Percentiles rank a stretch among this genome's conserved stretches.
Evolutionary conservation across 208 protist species (phyloP).

Genomic region (Acanthamoeba lenticulata): DNA sequence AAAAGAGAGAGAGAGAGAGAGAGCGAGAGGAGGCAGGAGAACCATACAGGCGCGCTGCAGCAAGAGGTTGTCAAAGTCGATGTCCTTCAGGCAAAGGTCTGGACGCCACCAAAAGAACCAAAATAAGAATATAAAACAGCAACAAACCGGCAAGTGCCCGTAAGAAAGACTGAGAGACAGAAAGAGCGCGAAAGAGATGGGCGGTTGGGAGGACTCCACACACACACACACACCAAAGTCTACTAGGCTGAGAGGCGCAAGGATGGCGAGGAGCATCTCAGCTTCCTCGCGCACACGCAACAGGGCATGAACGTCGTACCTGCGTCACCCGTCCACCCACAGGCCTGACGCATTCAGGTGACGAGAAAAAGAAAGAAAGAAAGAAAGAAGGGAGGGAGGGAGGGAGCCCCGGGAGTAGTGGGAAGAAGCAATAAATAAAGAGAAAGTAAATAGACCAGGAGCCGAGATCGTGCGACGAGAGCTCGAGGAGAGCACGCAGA

Average conservation of each 20-base stretch:
- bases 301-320: neutral
- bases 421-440: no score
- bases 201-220: neutral
- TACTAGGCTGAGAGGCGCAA: neutral
- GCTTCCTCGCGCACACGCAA: neutral
- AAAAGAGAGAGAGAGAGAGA: neutral
- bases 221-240: neutral
- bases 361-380: neutral
- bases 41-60: neutral
- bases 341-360: no score
- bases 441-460: neutral
- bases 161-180: neutral
- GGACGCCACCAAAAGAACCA: neutral
- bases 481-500: neutral
- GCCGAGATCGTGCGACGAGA: neutral
- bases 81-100: neutral
- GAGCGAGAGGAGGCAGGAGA: neutral
- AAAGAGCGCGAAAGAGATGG: neutral
- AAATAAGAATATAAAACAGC: neutral
- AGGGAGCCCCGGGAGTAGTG: no score
- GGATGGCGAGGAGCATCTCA: neutral
- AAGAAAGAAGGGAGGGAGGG: neutral
- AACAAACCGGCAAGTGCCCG: neutral
- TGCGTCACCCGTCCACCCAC: neutral
- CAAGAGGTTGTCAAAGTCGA: neutral